Base-by-base conservation (phyloP, 345 rosid genomes). In the Salix arbutifolia region DNA sequence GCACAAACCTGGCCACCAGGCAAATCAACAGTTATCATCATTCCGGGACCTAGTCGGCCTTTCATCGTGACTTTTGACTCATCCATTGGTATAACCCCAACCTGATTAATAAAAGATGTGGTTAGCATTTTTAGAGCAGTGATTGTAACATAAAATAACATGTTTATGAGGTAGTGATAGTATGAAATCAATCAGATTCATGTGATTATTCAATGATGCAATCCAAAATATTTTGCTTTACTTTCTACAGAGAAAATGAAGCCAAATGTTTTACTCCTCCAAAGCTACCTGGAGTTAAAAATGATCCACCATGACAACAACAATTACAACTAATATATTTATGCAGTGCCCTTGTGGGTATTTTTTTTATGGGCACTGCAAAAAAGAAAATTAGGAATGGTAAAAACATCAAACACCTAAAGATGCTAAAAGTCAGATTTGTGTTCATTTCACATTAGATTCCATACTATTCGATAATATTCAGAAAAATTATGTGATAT, bases 11-110 rank as follows among this genome's bases (percentile, higher is more conserved):
- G 94, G 76, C 99, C 99, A 86, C 84, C 84, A 58, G 72, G 84
- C 82, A 96, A 81, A 85, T 96, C 98, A 76, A 85, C 99, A 69
- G 94, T 74, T 80, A 96, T 96, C 99, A 96, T 96, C 99, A 96
- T 96, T 78, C 99, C 99, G 25, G 99, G 99, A 81, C 99, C 99
- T 44, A 96, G 87, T 74, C 98, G 95, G 60, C 98, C 99, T 84
- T 96, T 96, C 96, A 89, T 89, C 7, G 83, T 90, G 69, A 96
- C 90, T 85, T 92, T 96, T 46, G 94, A 89, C 81, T 96, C 99
- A 79, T 96, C 98, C 87, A 96, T 89, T 2, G 99, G 98, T 70
- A 96, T 68, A 82, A 96, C 99, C 78, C 99, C 99, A 65, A 96
- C 99, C 99, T 96, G 84, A 50, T 83, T 30, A 64, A 76, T 65